A percentile compares a stretch with the other conserved stretches of the same genome.
These are phyloP conservation scores for Naganishia onofrii DNA, from an alignment of 768 basidiomycete species.

Conservation along the genomic window DNA sequence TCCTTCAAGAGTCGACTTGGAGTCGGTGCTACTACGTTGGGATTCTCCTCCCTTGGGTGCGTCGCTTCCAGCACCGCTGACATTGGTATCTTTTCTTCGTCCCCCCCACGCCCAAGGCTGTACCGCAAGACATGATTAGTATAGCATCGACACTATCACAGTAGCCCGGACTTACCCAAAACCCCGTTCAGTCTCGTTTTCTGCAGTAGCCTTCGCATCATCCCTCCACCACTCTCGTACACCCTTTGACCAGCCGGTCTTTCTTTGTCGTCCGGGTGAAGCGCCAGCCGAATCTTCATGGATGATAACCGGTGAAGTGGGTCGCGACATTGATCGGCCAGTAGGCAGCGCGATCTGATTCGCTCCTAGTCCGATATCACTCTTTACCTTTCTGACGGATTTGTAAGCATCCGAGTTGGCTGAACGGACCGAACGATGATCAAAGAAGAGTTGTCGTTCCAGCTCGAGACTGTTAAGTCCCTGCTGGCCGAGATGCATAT, in stretches of 20 bases:
- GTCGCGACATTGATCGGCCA: slow-evolving; percentile 28
- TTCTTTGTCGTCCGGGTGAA: slow-evolving; percentile 28
- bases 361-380: slow-evolving; percentile 25
- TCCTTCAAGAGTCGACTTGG: slow-evolving; percentile 28
- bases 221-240: slow-evolving; percentile 26
- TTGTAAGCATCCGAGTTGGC: not conserved
- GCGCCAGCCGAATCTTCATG: slow-evolving; percentile 29
- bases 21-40: slow-evolving; percentile 27
- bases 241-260: slow-evolving; percentile 28
- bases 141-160: not conserved
- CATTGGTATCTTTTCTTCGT: slow-evolving; percentile 27
- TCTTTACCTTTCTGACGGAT: slow-evolving; percentile 28
- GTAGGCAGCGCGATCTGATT: slow-evolving; percentile 6
- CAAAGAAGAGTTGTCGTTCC: slow-evolving; percentile 24
- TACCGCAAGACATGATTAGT: not conserved
- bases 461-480: slow-evolving; percentile 26
- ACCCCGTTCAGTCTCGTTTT: slow-evolving; percentile 33
- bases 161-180: slow-evolving; percentile 30
- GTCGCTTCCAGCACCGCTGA: not conserved
- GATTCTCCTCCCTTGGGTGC: not conserved
- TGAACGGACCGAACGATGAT: not conserved
- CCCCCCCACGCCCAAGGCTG: slow-evolving; percentile 35
- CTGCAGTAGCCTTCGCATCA: slow-evolving; percentile 20
- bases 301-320: slow-evolving; percentile 27
- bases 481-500: slow-evolving; percentile 3